Percentiles rank a stretch among this genome's conserved stretches.
Conservation (phyloP, 495 filamentous ascomycete genomes). For the Aspergillus hancockii region DNA sequence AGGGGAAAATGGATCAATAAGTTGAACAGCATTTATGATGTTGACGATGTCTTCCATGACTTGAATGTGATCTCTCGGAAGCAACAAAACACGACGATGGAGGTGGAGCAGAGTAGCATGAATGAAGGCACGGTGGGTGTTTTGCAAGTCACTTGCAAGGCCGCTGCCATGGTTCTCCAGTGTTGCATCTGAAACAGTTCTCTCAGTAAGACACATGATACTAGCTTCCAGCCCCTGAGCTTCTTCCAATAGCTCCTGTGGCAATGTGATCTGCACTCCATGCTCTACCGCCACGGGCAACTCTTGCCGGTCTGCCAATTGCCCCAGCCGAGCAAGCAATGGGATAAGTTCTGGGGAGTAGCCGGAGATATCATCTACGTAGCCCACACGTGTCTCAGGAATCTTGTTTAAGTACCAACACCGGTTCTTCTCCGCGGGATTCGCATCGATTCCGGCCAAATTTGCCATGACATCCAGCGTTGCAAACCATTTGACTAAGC, state of each 20-base stretch:
- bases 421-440: constrained; percentile 2
- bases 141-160: constrained; percentile 22
- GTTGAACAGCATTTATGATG: constrained; percentile 23
- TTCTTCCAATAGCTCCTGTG: constrained; percentile 4
- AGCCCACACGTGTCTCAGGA: background rate
- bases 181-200: constrained; percentile 6
- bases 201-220: constrained; percentile 18
- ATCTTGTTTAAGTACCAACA: constrained; percentile 10
- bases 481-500: constrained; percentile 35
- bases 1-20: constrained; percentile 24
- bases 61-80: constrained; percentile 23
- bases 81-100: constrained; percentile 28
- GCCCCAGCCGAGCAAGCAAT: constrained; percentile 20
- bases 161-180: background rate
- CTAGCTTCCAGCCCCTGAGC: constrained; percentile 18
- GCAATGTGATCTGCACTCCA: background rate
- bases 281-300: background rate
- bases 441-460: constrained; percentile 21
- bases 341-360: constrained; percentile 33
- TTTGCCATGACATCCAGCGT: constrained; percentile 32
- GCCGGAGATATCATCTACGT: constrained; percentile 36
- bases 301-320: constrained; percentile 13
- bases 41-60: constrained; percentile 26
- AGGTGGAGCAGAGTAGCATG: constrained; percentile 34
- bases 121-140: constrained; percentile 33